Percentiles rank a stretch among this genome's conserved stretches.
Conservation (phyloP, 1,139 yeast genomes). For the Saccharomyces hybrid region DNA sequence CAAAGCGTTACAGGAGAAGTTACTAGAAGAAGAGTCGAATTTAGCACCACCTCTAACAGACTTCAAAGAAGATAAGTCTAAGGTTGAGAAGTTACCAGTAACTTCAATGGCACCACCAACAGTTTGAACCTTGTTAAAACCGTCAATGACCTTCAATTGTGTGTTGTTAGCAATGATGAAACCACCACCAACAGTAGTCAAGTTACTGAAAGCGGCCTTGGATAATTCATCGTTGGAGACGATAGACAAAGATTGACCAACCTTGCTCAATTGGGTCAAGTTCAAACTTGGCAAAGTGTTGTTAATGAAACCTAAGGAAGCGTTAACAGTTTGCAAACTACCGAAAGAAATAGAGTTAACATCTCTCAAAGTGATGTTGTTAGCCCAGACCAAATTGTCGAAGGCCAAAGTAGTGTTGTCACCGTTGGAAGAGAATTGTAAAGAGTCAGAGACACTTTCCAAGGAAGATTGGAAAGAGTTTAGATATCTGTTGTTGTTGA, state of each 20-base stretch:
- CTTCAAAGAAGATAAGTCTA: conserved; percentile 62
- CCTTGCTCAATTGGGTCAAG: conserved; percentile 46
- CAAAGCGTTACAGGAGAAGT: conserved; percentile 75
- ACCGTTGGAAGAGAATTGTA: conserved; percentile 82
- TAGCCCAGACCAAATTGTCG: conserved; percentile 70
- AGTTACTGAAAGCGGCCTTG: conserved; percentile 59
- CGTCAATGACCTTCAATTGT: conserved; percentile 53
- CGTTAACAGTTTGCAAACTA: conserved; percentile 63
- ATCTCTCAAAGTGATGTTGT: conserved; percentile 77
- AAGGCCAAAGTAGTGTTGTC: conserved; percentile 62
- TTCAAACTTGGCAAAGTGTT: conserved; percentile 53
- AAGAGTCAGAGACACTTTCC: conserved; percentile 62
- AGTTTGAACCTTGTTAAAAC: conserved; percentile 64
- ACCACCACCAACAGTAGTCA: conserved; percentile 78
- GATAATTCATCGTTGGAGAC: conserved; percentile 66
- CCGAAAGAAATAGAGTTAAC: conserved; percentile 66
- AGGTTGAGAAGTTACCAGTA: conserved; percentile 73
- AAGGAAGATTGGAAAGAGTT: conserved; percentile 64
- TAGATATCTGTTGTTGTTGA: conserved; percentile 81
- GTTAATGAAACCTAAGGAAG: conserved; percentile 72
- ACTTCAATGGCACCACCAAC: conserved; percentile 85
- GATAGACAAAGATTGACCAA: conserved; percentile 80
- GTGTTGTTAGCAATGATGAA: conserved; percentile 82
- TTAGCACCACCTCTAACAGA: conserved; percentile 90
- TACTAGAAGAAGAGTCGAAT: conserved; percentile 64